Base-by-base conservation (phyloP, 495 filamentous ascomycete genomes). In the Penicillium salamii region DNA sequence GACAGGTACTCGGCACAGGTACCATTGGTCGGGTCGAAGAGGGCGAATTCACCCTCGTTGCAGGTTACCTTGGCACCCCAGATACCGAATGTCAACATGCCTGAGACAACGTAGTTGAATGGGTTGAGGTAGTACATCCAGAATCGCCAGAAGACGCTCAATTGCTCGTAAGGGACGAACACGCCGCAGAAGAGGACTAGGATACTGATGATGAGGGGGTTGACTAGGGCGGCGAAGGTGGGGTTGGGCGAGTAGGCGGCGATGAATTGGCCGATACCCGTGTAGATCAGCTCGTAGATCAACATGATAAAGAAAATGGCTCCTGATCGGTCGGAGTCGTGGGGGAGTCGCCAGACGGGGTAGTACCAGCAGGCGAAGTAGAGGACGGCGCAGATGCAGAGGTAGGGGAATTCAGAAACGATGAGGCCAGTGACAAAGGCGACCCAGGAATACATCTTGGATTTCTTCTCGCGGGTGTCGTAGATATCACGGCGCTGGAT, bases 51-150 rank as follows among this genome's bases (percentile, higher is more conserved):
- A 37, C 73, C 72, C 1, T 63, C 49, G 26, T 78, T 70, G 70
- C 87, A 90, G 0, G 59, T 35, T 2, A 87, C 76, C 0, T 70
- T 36, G 2, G 77, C 74, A 44, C 82, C 82, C 48, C 75, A 84
- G 21, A 88, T 63, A 7, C 69, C 78, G 7, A 77, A 77, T 0
- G 78, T 74, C 36, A 89, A 53, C 67, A 88, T 77, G 33, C 76
- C 77, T 39, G 68, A 72, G 31, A 89, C 78, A 5, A 87, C 66
- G 52, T 90, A 89, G 24, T 81, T 86, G 60, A 89, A 81, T 3
- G 87, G 86, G 26, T 83, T 84, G 45, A 88, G 69, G 39, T 77
- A 83, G 65, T 89, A 89, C 57, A 87, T 84, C 87, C 86, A 90
- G 77, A 88, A 90, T 14, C 77, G 69, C 50, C 85, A 86, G 45